Conservation (phyloP, 2,329 filamentous ascomycete species). For the Neoascochyta sp. region DNA sequence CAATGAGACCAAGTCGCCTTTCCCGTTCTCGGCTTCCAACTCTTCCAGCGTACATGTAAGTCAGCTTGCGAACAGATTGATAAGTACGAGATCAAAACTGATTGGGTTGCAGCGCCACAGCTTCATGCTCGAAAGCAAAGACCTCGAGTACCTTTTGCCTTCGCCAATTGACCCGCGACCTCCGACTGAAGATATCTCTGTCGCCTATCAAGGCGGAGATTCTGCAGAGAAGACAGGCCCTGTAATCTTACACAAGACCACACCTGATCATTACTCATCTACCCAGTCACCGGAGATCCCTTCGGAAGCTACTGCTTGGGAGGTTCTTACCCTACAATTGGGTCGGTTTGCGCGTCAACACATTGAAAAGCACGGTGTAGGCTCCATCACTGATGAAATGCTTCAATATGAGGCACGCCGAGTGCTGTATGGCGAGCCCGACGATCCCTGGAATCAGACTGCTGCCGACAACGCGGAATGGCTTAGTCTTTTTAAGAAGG, state of each 20-base stretch:
- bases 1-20: constrained; percentile 44
- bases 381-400: constrained; percentile 47
- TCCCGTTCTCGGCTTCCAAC: constrained; percentile 48
- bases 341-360: constrained; percentile 45
- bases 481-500: constrained; percentile 49
- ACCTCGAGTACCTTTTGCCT: constrained; percentile 30
- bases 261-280: constrained; percentile 12
- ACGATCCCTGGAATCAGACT: constrained; percentile 49
- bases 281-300: constrained; percentile 9
- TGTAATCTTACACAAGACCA: constrained; percentile 13
- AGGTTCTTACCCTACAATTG: constrained; percentile 47
- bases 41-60: constrained; percentile 29
- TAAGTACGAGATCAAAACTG: too few relatives aligned
- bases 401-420: constrained; percentile 47
- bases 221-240: constrained; percentile 15
- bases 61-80: too few relatives aligned
- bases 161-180: constrained; percentile 2
- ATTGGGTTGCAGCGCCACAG: constrained; percentile 16
- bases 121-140: constrained; percentile 12
- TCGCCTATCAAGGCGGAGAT: constrained; percentile 15
- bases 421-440: constrained; percentile 46
- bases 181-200: constrained; percentile 11
- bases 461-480: constrained; percentile 44
- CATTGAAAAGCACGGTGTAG: constrained; percentile 34
- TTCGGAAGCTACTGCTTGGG: constrained; percentile 46